Conservation (phyloP, 78 protist genomes). For the Polysphondylium violaceum region DNA sequence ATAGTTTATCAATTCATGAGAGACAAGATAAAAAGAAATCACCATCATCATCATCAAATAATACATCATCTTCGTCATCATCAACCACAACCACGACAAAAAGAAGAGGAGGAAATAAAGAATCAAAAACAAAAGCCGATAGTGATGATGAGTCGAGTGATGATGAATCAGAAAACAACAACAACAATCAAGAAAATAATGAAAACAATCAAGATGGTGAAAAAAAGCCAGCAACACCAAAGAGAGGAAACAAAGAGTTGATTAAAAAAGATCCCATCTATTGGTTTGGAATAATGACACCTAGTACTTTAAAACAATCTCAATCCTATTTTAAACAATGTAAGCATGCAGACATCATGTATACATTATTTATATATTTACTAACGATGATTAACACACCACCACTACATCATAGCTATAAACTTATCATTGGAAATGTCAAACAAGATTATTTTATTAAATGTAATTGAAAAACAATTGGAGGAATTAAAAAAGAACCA, state of each 20-base stretch:
- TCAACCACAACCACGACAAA: not conserved
- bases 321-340: slow-evolving; percentile 68
- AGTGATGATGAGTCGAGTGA: not conserved
- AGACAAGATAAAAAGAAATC: not conserved
- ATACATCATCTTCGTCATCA: not conserved
- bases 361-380: not conserved
- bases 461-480: slow-evolving; percentile 41
- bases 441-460: slow-evolving; percentile 49
- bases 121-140: not conserved
- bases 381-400: not conserved
- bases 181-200: slow-evolving; percentile 8
- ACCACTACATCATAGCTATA: slow-evolving; percentile 4
- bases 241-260: slow-evolving; percentile 15
- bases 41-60: too few species aligned
- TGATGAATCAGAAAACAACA: slow-evolving; percentile 3
- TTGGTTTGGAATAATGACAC: slow-evolving; percentile 71
- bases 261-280: slow-evolving; percentile 50
- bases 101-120: slow-evolving; percentile 21
- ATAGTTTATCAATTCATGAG: not conserved
- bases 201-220: not conserved
- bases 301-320: slow-evolving; percentile 64
- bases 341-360: not conserved
- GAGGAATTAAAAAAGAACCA: too few species aligned
- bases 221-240: not conserved
- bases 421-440: slow-evolving; percentile 61